Base-by-base conservation (phyloP, 176 grass and related monocot genomes). In the Aechmea fasciata region DNA sequence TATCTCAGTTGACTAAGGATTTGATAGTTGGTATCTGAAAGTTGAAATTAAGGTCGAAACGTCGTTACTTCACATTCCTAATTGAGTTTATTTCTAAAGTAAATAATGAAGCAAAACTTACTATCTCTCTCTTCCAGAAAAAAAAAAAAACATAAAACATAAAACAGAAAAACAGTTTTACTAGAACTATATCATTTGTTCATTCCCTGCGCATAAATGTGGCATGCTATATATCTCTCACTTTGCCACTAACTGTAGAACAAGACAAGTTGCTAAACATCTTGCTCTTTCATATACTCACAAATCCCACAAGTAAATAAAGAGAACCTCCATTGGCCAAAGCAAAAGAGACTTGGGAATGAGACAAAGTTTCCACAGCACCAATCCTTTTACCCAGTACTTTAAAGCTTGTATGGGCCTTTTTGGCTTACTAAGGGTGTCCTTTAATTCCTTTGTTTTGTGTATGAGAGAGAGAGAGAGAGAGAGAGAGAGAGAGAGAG, bases 301-400 rank as follows among this genome's bases (percentile, higher is more conserved):
- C 22, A 65, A 20, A 12, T 11, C 33, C 52, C 1, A 55, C 52
- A 55, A 55, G 52, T 10, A 61, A 61, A 61, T 19, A 59, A 59
- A 59, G 19, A 15, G 64, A 66, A 26, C 10, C 25, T 26, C 64
- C 18, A 66, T 66, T 66, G 28, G 64, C 64, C 26, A 14, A 22
- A 15, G 20, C 64, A 73, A 71, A 64, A 18, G 49, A 25, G 49
- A 5, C 74, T 33, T 47, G 12, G 70, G 76, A 73, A 67, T 63
- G 51, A 77, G 81, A 88, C 85, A 84, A 81, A 81, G 74, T 84
- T 88, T 88, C 81, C 75, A 84, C 85, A 52, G 64, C 74, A 49
- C 70, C 66, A 78, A 69, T 57, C 54, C 86, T 75, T 88, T 75
- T 71, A 74, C 53, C 68, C 51, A 65, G 50, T 47, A 71, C 78